phyloP scores from a whole-genome alignment of 2,329 filamentous ascomycete genomes.

The Cladobotryum protrusum region DNA sequence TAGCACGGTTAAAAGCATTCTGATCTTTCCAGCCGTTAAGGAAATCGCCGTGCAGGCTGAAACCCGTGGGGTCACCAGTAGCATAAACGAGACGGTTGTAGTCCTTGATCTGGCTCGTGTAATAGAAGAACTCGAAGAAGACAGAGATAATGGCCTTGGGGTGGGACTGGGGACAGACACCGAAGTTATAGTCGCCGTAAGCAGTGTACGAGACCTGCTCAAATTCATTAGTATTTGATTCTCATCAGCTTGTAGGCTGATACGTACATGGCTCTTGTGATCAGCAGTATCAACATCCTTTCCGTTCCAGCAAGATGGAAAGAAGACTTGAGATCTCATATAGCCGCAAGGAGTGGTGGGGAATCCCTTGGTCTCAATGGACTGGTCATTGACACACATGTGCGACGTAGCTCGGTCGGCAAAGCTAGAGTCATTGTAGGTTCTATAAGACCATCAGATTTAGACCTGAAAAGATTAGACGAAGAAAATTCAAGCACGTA shows the following conservation, averaged over 20 bases:
- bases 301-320: conserved; percentile 60
- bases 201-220: conserved; percentile 23
- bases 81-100: conserved; percentile 24
- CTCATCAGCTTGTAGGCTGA: too few species aligned
- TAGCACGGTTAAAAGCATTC: conserved; percentile 17
- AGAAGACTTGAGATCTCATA: conserved; percentile 48
- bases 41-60: conserved; percentile 25
- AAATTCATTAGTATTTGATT: neutral
- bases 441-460: conserved; percentile 18
- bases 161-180: conserved; percentile 24
- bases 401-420: conserved; percentile 48
- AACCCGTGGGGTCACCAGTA: conserved; percentile 23
- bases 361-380: conserved; percentile 38
- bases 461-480: neutral
- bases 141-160: conserved; percentile 39
- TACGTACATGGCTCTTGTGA: conserved; percentile 50
- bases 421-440: conserved; percentile 37
- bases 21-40: conserved; percentile 26
- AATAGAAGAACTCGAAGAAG: conserved; percentile 42
- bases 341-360: conserved; percentile 47
- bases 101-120: conserved; percentile 26
- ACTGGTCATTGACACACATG: conserved; percentile 43
- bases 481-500: conserved; percentile 3
- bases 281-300: conserved; percentile 46
- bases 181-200: conserved; percentile 10